These are phyloP conservation scores for Hanseniaspora hatyaiensis DNA, from an alignment of 805 yeast genomes.

Conservation along the genomic window DNA sequence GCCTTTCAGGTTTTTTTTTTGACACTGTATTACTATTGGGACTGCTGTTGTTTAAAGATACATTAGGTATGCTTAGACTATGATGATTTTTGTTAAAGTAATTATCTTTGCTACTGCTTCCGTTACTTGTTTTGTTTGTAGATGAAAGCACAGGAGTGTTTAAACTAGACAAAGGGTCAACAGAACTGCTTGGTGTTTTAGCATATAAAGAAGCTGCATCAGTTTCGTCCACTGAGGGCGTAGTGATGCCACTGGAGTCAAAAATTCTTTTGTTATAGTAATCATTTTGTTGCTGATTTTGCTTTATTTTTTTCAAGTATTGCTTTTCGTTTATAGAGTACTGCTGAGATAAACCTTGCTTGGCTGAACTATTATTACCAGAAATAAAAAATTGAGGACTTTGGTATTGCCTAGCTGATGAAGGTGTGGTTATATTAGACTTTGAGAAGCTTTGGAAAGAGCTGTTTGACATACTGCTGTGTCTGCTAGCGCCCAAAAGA, in stretches of 20 bases:
- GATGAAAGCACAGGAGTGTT: constrained; percentile 1
- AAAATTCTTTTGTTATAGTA: constrained; percentile 15
- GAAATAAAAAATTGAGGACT: neutral
- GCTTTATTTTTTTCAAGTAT: constrained; percentile 17
- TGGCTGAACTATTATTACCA: neutral
- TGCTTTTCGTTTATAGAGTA: constrained; percentile 17
- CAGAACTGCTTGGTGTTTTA: neutral
- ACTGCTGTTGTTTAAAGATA: too few relatives aligned
- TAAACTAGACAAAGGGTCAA: neutral
- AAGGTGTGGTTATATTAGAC: constrained; percentile 1
- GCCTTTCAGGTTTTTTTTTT: constrained; percentile 7
- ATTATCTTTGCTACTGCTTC: neutral
- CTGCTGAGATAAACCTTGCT: constrained; percentile 10
- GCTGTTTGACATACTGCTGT: constrained; percentile 5
- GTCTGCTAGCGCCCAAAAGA: neutral
- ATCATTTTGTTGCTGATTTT: constrained; percentile 14
- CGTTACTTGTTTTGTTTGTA: neutral
- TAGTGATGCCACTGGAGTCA: constrained; percentile 1
- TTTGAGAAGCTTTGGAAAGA: constrained; percentile 4
- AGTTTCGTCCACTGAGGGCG: constrained; percentile 4
- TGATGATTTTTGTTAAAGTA: neutral
- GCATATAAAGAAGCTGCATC: neutral
- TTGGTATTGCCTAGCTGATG: constrained; percentile 7
- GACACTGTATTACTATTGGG: neutral
- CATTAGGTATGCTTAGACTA: too few relatives aligned